Evolutionary conservation across 1,284 basidiomycete genomes (phyloP), one percentile per base, ranked within the genome.

Genomic region (Sutorius eximius): DNA sequence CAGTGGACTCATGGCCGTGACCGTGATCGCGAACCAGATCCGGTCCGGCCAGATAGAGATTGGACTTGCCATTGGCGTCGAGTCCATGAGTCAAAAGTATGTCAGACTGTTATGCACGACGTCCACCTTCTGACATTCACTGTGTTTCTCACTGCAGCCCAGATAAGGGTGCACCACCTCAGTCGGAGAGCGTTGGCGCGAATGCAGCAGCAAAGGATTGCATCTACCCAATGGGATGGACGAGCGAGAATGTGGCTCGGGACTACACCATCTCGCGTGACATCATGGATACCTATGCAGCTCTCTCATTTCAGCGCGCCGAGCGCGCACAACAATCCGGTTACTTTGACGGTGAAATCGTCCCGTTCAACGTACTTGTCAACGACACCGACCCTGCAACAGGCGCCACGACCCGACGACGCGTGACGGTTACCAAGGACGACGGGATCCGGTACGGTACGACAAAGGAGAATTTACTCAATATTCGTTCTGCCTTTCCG

Each of bases 261-360:
- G 85, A 96, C 53, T 97, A 91, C 74, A 79, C 85, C 62, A 81
- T 98, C 62, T 81, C 88, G 22, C 82, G 95, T 47, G 84, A 90
- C 54, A 83, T 87, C 59, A 94, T 95, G 82, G 95, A 98, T 70
- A 81, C 80, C 42, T 89, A 87, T 66, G 91, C 94, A 4, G 91
- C 93, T 0, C 65, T 74, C 24, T 93, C 91, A 0, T 91, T 89
- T 70, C 86, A 89, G 62, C 85, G 86, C 12, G 91, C 91, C 8
- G 86, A 89, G 67, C 74, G 73, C 22, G 86, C 86, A 1, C 73
- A 86, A 51, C 82, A 82, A 57, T 68, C 80, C 0, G 92, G 93
- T 15, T 78, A 79, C 65, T 94, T 95, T 68, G 73, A 75, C 22
- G 74, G 79, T 36, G 93, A 96, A 72, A 95, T 95, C 61, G 83